phyloP scores from a whole-genome alignment of 2,329 filamentous ascomycete genomes.

The Calonectria pteridis region DNA sequence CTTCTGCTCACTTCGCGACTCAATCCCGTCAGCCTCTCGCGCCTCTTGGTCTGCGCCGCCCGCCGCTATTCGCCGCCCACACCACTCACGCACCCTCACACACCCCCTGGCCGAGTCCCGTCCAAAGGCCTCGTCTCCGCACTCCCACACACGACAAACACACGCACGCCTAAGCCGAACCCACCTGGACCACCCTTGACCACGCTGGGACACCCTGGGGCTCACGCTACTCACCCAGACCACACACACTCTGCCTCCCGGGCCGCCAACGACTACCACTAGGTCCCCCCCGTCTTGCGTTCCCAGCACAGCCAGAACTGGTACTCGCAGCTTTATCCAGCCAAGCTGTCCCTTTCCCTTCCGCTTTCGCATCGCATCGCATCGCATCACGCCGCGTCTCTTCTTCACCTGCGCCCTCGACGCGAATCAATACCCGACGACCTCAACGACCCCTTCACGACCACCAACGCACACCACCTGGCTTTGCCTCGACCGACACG shows the following conservation, averaged over 20 bases:
- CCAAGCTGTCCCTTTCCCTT: constrained; percentile 47
- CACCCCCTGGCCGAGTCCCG: constrained; percentile 7
- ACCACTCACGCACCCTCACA: neutral
- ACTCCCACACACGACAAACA: constrained; percentile 8
- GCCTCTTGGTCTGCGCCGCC: constrained; percentile 10
- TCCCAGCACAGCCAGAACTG: constrained; percentile 21
- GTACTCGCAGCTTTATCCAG: constrained; percentile 31
- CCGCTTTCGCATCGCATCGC: constrained; percentile 37
- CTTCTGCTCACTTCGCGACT: neutral
- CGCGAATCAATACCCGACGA: constrained; percentile 23
- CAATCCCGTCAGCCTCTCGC: constrained; percentile 15
- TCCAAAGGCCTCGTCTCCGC: constrained; percentile 11
- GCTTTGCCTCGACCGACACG: constrained; percentile 26
- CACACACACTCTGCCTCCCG: constrained; percentile 7
- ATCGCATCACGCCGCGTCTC: constrained; percentile 28
- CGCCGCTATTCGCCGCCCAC: constrained; percentile 15
- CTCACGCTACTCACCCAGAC: constrained; percentile 3
- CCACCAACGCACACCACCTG: constrained; percentile 28
- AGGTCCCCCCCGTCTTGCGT: constrained; percentile 36
- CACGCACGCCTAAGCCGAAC: neutral
- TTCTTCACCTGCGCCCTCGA: constrained; percentile 14
- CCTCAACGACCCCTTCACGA: constrained; percentile 25
- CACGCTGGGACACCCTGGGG: constrained; percentile 10
- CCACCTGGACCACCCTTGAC: constrained; percentile 8
- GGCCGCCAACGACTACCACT: constrained; percentile 30